Base-by-base conservation (phyloP, 495 filamentous ascomycete genomes). In the Penicillium dipodomyicola region DNA sequence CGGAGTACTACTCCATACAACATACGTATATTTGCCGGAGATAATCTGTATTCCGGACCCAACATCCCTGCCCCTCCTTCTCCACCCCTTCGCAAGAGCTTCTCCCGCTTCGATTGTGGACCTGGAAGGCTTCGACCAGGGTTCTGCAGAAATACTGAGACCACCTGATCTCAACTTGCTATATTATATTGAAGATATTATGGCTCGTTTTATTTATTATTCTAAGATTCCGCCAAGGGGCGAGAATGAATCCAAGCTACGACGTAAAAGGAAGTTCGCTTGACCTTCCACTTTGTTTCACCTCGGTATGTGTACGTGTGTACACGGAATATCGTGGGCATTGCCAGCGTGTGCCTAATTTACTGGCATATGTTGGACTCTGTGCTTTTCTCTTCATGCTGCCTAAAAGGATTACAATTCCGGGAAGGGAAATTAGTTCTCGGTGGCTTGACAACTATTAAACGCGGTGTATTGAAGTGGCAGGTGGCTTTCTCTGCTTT, bases 61-160 rank as follows among this genome's bases (percentile, higher is more conserved):
- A 55, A 52, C 23, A 48, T 63, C 63, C 58, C 48, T 60, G 63
- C 61, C 66, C 61, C 56, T 62, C 54, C 40, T 66, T 54, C 61
- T 67, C 67, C 67, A 69, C 67, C 67, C 43, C 39, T 68, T 66
- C 63, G 57, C 63, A 60, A 65, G 69, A 73, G 74, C 73, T 76
- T 76, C 72, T 77, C 69, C 74, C 74, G 73, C 70, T 75, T 76
- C 73, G 61, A 76, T 76, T 70, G 74, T 77, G 74, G 74, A 74
- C 72, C 74, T 74, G 66, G 66, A 64, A 55, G 60, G 60, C 67
- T 67, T 70, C 63, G 65, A 67, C 67, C 64, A 69, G 60, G 59
- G 62, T 61, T 67, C 63, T 64, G 65, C 62, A 71, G 64, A 65
- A 61, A 65, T 65, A 65, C 50, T 67, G 62, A 67, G 62, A 65